Percentiles rank a stretch among this genome's conserved stretches.
Evolutionary conservation across 306 rosid genomes (phyloP).

Genomic region (Prunus mongolica): DNA sequence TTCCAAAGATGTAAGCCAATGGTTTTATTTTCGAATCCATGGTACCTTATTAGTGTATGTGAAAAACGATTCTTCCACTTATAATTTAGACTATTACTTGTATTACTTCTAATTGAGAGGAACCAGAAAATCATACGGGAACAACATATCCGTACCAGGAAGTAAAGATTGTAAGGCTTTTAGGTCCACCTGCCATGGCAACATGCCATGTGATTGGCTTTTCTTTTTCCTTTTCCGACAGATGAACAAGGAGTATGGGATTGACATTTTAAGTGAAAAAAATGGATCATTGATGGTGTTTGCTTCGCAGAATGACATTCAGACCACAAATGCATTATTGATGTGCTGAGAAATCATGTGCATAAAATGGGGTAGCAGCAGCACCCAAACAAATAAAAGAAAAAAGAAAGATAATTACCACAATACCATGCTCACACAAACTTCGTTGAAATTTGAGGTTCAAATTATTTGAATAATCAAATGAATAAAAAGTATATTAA

Average conservation of each 20-base stretch:
- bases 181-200: conserved; percentile 2
- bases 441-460: not conserved
- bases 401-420: not conserved
- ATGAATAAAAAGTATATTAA: too few relatives aligned
- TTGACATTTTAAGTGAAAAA: not conserved
- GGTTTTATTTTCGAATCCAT: accelerated
- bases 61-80: accelerated
- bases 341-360: not conserved
- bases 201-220: conserved; percentile 22
- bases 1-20: too few relatives aligned
- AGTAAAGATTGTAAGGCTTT: not conserved
- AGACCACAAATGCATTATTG: not conserved
- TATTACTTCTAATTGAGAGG: not conserved
- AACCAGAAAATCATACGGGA: not conserved
- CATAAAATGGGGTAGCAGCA: not conserved
- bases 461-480: too few relatives aligned
- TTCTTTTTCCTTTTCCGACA: not conserved
- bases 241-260: not conserved
- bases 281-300: not conserved
- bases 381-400: not conserved
- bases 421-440: not conserved
- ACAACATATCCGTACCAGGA: not conserved
- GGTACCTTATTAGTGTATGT: too few relatives aligned
- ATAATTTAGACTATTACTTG: not conserved
- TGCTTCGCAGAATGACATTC: not conserved